Conservation (phyloP, 139 green algal species). For the Marvania coccoides region DNA sequence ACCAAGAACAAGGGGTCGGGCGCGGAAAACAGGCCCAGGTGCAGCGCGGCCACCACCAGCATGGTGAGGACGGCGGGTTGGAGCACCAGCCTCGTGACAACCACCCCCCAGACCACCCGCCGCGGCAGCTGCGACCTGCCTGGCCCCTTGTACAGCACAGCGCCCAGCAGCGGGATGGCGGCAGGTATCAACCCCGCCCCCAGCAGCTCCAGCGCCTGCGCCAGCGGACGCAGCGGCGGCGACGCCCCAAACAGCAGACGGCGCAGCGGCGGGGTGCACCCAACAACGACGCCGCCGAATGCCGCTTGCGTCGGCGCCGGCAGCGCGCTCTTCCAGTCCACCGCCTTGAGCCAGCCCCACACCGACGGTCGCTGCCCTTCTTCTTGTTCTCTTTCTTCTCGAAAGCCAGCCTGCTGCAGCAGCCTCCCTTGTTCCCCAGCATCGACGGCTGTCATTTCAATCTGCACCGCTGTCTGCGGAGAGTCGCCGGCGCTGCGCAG, state of each 20-base stretch:
- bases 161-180: slow-evolving; percentile 54
- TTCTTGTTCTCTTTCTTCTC: not conserved
- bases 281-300: slow-evolving; percentile 22
- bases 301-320: slow-evolving; percentile 24
- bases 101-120: slow-evolving; percentile 20
- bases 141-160: slow-evolving; percentile 42
- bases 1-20: slow-evolving; percentile 56
- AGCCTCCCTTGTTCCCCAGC: not conserved
- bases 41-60: slow-evolving; percentile 28
- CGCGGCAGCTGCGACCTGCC: slow-evolving; percentile 22
- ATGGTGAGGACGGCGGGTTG: slow-evolving; percentile 32
- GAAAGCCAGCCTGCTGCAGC: not conserved
- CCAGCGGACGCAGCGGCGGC: slow-evolving; percentile 26
- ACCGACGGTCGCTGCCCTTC: no score
- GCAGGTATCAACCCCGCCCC: slow-evolving; percentile 41
- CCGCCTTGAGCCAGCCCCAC: not conserved
- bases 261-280: slow-evolving; percentile 29
- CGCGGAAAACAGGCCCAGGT: slow-evolving; percentile 17
- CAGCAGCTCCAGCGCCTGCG: slow-evolving; percentile 28
- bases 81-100: slow-evolving; percentile 28
- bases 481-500: not conserved
- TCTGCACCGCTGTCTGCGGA: no score
- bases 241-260: slow-evolving; percentile 21
- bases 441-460: not conserved
- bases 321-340: slow-evolving; percentile 14